phyloP scores from a whole-genome alignment of 176 grass and related monocot genomes.

The Triticum turgidum region DNA sequence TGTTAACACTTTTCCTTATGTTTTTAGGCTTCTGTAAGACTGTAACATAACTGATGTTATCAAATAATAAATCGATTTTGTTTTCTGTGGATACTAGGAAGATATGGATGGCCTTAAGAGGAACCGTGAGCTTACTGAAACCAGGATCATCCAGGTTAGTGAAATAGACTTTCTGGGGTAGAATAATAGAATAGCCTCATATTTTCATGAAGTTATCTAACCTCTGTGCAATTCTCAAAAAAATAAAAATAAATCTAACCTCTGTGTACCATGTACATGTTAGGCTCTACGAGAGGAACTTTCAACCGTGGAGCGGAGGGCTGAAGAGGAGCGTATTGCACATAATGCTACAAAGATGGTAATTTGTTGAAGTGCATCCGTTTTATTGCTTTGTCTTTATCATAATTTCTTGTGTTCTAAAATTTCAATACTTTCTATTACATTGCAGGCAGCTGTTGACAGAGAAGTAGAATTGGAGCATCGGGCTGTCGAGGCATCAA shows the following conservation, averaged over 20 bases:
- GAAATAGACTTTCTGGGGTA: conserved; percentile 16
- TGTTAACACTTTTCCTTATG: neutral
- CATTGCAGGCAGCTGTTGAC: conserved; percentile 87
- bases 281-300: conserved; percentile 97
- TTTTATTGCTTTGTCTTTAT: conserved; percentile 9
- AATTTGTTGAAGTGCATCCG: conserved; percentile 18
- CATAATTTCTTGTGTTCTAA: conserved; percentile 24
- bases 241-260: conserved; percentile 8
- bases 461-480: conserved; percentile 99
- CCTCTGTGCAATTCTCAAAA: neutral
- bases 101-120: conserved; percentile 85
- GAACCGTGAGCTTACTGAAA: conserved; percentile 92
- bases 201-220: conserved; percentile 34
- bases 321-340: conserved; percentile 93
- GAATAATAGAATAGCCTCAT: conserved; percentile 12
- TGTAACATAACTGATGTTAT: neutral
- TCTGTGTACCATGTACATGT: conserved; percentile 22
- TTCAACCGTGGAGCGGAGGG: conserved; percentile 73
- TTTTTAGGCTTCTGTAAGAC: neutral
- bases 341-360: conserved; percentile 99
- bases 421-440: conserved; percentile 22
- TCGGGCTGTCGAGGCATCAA: conserved; percentile 96
- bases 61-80: neutral
- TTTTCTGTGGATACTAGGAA: conserved; percentile 70
- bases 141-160: conserved; percentile 92